Evolutionary conservation across 1,284 basidiomycete genomes (phyloP), one percentile per base, ranked within the genome.

Genomic region (Ganoderma sinense): DNA sequence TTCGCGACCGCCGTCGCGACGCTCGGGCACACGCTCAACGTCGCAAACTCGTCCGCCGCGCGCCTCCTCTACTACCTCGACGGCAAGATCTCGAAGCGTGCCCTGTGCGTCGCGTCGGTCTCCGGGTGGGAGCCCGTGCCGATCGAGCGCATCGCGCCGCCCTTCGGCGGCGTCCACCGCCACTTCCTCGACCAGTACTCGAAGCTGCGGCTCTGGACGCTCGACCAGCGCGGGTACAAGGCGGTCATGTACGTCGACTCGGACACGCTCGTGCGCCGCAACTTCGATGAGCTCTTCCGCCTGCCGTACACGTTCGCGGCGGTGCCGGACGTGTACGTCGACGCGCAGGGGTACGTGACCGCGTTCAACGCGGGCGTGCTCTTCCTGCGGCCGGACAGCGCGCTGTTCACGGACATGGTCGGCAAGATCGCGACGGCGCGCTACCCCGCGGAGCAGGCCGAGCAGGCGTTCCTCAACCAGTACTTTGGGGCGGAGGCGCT

Each of bases 331-430:
- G 79, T 85, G 4, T 83, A 80, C 69, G 64, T 69, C 33, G 78
- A 79, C 70, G 55, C 72, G 20, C 75, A 77, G 10, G 83, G 82
- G 0, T 85, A 83, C 75, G 76, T 76, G 18, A 66, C 82, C 40
- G 76, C 73, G 48, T 84, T 86, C 74, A 85, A 85, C 73, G 81
- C 85, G 10, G 85, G 85, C 33, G 82, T 86, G 14, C 74, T 86
- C 64, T 76, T 80, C 61, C 74, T 84, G 31, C 78, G 78, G 0
- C 80, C 84, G 0, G 80, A 80, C 26, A 76, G 75, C 7, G 69
- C 56, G 2, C 75, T 83, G 29, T 79, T 83, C 69, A 65, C 74
- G 14, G 76, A 80, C 64, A 85, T 86, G 83, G 78, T 79, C 36
- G 26, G 64, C 13, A 78, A 78, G 64, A 75, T 86, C 26, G 78